Evolutionary conservation across 352 stramenopile genomes (phyloP), one percentile per base, ranked within the genome.

Genomic region (Globisporangium canariense): DNA sequence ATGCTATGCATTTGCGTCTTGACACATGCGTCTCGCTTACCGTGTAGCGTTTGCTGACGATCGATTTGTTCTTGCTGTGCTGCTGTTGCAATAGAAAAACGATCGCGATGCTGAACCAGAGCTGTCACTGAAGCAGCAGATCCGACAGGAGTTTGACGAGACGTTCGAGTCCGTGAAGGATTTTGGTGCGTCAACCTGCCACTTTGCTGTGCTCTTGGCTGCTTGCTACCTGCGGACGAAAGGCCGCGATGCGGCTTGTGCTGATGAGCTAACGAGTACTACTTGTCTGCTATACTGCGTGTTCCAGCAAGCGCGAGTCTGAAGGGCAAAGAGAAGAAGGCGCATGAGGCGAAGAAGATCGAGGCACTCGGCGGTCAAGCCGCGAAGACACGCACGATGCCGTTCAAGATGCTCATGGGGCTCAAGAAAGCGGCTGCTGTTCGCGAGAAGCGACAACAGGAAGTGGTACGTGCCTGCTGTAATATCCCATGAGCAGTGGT

Each of bases 301-400:
- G 25, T 8, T 53, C 54, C 58, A 89, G 83, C 78, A 16, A 72
- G 60, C 14, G 68, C 75, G 7, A 88, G 75, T 34, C 56, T 91
- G 11, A 90, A 86, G 67, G 83, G 83, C 11, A 94, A 91, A 54
- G 86, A 94, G 59, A 92, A 91, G 74, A 91, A 90, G 57, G 67
- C 75, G 54, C 66, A 83, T 50, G 83, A 94, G 9, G 70, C 76
- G n/a, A 88, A 89, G 69, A 82, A 83, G 54, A 80, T 94, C 69
- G 81, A 90, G 53, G 69, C 75, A 34, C 67, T 94, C 4, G 83
- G 85, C 9, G 85, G 85, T 4, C 89, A 87, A 64, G 78, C 62
- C 11, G 66, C 75, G 10, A 88, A 81, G 61, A 78, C 78, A 28
- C 77, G 76, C 63, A 84, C 68, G 65, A 74, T 75, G 65, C 86